A percentile compares a stretch with the other conserved stretches of the same genome.
phyloP scores from a whole-genome alignment of 1,284 basidiomycete genomes.

The Trichosporon coremiiforme region DNA sequence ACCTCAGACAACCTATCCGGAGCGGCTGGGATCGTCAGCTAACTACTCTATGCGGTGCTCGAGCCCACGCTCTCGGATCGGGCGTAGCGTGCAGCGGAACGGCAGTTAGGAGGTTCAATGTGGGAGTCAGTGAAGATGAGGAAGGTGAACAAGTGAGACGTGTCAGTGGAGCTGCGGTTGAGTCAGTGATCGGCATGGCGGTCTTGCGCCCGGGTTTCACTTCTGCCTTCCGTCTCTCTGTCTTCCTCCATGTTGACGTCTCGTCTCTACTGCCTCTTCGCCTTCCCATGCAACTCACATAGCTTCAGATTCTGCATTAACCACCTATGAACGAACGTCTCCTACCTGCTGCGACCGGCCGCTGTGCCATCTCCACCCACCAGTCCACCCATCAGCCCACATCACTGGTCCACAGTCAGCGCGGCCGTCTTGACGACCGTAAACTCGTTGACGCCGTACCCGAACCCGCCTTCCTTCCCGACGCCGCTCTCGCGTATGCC shows the following conservation, averaged over 20 bases:
- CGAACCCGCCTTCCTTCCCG: conserved; percentile 36
- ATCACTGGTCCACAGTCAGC: conserved; percentile 18
- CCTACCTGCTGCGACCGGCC: neutral
- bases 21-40: no score
- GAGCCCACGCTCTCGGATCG: no score
- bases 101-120: no score
- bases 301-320: neutral
- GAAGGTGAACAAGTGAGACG: neutral
- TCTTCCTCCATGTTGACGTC: no score
- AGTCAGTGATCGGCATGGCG: neutral
- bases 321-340: neutral
- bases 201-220: neutral
- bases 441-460: conserved; percentile 33
- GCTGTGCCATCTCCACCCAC: no score
- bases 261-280: no score
- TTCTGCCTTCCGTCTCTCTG: no score
- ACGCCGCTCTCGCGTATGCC: conserved; percentile 59
- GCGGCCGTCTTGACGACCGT: conserved; percentile 29
- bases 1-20: no score
- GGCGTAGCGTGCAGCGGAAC: no score
- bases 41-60: no score
- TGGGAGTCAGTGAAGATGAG: neutral
- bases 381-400: no score
- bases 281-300: no score
- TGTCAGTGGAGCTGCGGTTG: neutral